Evolutionary conservation across 2,329 filamentous ascomycete species (phyloP), one percentile per base, ranked within the genome.

Genomic region (Cladophialophora bantiana): DNA sequence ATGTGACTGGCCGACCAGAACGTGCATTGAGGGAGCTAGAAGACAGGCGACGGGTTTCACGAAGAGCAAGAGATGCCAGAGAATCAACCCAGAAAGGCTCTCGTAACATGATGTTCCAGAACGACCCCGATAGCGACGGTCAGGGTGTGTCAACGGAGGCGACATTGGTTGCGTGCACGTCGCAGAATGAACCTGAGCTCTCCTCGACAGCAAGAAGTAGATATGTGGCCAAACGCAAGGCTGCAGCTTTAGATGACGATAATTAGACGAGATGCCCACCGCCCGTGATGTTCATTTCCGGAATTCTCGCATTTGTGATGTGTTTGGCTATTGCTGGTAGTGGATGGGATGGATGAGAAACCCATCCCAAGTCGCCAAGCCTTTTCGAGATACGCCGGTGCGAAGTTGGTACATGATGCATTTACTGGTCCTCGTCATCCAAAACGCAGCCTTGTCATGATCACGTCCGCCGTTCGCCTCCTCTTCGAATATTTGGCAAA

Each of bases 1-100:
- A 71, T 64, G 72, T 62, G 10, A 65, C 59, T 26, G 72, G 71
- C 5, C 60, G 66, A 57, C 59, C 72, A 3, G 59, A 58, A 18
- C 38, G 35, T 15, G 68, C 72, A 12, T 42, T 69, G 45, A 64
- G 66, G 50, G 65, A 67, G 35, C 59, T 68, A 20, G 65, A 71
- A 52, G 65, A 71, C 40, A 55, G 64, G 38, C 50, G 31, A 34
- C 56, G 62, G 9, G 15, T 63, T 34, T 60, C 62, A 48, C 50
- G 50, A 45, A 60, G 67, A 20, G 67, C 62, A 7, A 60, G 54
- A 48, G 53, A 65, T 12, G 59, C 18, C 26, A 54, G 62, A 54
- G 59, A 61, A 32, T 36, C 15, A 35, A 18, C 20, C 10, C 26
- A 54, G 26, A 31, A 15, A 6, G 45, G 18, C 9, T 36, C 31